phyloP scores from a whole-genome alignment of 306 rosid species.

The Quercus alba region DNA sequence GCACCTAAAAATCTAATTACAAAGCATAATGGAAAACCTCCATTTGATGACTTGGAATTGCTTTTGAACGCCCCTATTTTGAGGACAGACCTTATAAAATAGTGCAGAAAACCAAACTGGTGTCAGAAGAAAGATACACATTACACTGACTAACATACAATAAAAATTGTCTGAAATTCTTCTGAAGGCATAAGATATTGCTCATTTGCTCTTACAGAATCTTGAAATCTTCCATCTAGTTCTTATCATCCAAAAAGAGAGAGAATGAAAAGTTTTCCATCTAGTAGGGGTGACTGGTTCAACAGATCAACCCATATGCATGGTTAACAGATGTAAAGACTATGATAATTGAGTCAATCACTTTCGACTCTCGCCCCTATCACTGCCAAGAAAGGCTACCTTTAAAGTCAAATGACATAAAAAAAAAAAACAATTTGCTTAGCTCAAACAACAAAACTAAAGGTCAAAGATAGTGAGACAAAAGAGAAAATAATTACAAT shows the following conservation, averaged over 20 bases:
- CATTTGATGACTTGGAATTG: not conserved
- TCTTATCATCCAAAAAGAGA: no score
- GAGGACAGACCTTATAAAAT: not conserved
- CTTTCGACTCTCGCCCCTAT: not conserved
- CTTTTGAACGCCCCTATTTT: not conserved
- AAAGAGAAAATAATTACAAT: not conserved
- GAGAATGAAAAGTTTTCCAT: no score
- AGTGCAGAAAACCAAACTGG: not conserved
- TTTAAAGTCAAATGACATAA: not conserved
- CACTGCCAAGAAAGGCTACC: not conserved
- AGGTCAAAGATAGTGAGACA: constrained; percentile 10
- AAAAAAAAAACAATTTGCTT: not conserved
- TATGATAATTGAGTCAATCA: not conserved
- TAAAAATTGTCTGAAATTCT: not conserved
- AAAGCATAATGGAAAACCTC: not conserved
- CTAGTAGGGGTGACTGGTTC: no score
- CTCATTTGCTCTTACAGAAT: no score
- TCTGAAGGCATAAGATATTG: not conserved
- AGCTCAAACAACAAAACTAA: not conserved
- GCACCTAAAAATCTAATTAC: not conserved
- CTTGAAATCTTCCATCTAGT: no score
- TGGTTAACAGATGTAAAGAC: no score
- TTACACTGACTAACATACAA: not conserved
- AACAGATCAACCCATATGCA: no score
- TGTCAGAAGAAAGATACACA: not conserved